phyloP scores from a whole-genome alignment of 441 rosid genomes.

The Bocquillonia castaneifolia region DNA sequence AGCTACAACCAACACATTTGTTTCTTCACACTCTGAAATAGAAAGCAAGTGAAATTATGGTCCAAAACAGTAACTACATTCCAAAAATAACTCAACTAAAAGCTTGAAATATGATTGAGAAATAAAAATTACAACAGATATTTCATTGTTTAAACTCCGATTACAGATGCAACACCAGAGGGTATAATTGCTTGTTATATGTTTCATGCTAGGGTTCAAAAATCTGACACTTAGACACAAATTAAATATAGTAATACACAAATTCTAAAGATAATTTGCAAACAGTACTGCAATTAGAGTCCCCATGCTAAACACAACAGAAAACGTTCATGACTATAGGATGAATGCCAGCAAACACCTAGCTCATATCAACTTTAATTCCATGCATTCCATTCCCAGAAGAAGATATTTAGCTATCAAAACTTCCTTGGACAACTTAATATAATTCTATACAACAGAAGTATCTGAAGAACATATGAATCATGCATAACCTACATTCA shows the following conservation, averaged over 20 bases:
- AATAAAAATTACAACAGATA: not conserved
- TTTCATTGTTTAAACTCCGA: not conserved
- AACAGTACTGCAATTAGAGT: not conserved
- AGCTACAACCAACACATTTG: constrained; percentile 85
- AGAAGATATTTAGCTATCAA: not conserved
- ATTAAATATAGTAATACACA: not conserved
- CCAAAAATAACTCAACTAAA: constrained; percentile 1
- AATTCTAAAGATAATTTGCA: not conserved
- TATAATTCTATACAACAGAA: not conserved
- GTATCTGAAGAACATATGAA: not conserved
- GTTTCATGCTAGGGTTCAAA: not conserved
- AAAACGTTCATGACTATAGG: too few species aligned
- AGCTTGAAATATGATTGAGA: not conserved
- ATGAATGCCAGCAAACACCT: not conserved
- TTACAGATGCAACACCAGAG: not conserved
- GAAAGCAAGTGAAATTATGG: constrained; percentile 10
- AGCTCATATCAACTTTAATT: not conserved
- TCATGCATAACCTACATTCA: not conserved
- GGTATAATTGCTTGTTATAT: not conserved
- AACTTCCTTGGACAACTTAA: not conserved
- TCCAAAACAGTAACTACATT: not conserved
- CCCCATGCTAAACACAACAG: not conserved
- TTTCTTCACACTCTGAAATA: constrained; percentile 54
- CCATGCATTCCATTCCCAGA: not conserved
- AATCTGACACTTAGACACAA: not conserved